Percentiles rank a stretch among this genome's conserved stretches.
Evolutionary conservation across 495 filamentous ascomycete genomes (phyloP).

Genomic region (Trypethelium eluteriae): DNA sequence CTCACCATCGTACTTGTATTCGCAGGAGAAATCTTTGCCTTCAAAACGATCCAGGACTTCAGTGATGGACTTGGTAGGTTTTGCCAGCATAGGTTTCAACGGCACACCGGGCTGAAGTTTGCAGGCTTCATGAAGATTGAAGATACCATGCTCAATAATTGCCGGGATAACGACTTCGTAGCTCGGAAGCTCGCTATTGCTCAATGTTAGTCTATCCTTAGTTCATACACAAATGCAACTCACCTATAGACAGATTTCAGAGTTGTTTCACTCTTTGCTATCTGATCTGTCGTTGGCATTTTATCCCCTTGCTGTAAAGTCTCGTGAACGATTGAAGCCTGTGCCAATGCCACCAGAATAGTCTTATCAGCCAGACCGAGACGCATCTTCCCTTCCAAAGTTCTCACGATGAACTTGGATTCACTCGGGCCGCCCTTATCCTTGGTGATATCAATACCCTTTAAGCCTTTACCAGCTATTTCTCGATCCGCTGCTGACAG

Average conservation of each 20-base stretch:
- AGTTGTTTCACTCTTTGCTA: slow-evolving; percentile 73
- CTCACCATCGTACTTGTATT: slow-evolving; percentile 98
- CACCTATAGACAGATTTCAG: slow-evolving; percentile 88
- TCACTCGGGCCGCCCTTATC: slow-evolving; percentile 92
- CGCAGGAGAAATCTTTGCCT: slow-evolving; percentile 89
- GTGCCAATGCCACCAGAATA: slow-evolving; percentile 77
- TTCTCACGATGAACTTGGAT: slow-evolving; percentile 86
- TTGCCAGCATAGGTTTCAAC: slow-evolving; percentile 97
- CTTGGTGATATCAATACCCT: slow-evolving; percentile 75
- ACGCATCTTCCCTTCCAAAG: slow-evolving; percentile 86
- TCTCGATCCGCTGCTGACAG: slow-evolving; percentile 75
- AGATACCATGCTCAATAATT: slow-evolving; percentile 78
- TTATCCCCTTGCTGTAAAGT: slow-evolving; percentile 57
- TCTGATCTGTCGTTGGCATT: slow-evolving; percentile 59
- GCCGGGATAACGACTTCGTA: slow-evolving; percentile 92
- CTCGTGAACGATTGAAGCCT: slow-evolving; percentile 80
- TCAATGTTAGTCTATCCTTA: slow-evolving; percentile 12
- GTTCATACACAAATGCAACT: slow-evolving; percentile 18
- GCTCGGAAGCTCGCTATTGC: slow-evolving; percentile 70
- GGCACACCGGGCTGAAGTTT: slow-evolving; percentile 91
- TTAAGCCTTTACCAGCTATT: slow-evolving; percentile 56
- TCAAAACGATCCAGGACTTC: slow-evolving; percentile 97
- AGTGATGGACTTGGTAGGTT: slow-evolving; percentile 97
- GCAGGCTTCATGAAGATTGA: slow-evolving; percentile 72
- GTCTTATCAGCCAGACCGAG: slow-evolving; percentile 89